Conservation (phyloP, 2,329 filamentous ascomycete species). For the Colletotrichum cereale region DNA sequence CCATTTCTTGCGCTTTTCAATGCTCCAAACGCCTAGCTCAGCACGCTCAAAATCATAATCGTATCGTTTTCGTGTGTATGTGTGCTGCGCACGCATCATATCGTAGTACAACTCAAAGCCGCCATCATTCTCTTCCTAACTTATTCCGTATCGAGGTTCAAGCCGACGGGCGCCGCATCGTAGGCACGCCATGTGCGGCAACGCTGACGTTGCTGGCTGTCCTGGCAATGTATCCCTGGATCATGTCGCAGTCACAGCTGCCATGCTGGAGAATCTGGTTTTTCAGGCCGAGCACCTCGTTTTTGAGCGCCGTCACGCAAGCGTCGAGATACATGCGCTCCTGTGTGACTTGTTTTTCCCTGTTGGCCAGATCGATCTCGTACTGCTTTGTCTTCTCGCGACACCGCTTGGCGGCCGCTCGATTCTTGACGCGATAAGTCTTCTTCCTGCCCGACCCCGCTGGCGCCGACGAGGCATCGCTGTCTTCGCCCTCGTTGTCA, state of each 20-base stretch:
- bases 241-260: slow-evolving; percentile 35
- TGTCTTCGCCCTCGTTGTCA: neutral
- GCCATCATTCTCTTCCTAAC: neutral
- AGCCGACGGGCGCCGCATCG: neutral
- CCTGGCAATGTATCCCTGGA: slow-evolving; percentile 33
- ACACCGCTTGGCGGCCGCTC: slow-evolving; percentile 38
- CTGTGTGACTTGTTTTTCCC: slow-evolving; percentile 20
- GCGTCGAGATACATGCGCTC: slow-evolving; percentile 34
- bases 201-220: slow-evolving; percentile 17
- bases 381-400: slow-evolving; percentile 39
- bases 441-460: slow-evolving; percentile 1
- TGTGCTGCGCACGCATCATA: neutral
- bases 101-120: neutral
- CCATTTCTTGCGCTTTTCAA: neutral
- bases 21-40: neutral
- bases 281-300: slow-evolving; percentile 32
- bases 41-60: neutral
- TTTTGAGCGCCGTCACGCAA: slow-evolving; percentile 24
- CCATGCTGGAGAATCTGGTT: slow-evolving; percentile 34
- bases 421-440: slow-evolving; percentile 36
- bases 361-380: slow-evolving; percentile 26
- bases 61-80: neutral
- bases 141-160: neutral
- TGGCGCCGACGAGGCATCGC: neutral
- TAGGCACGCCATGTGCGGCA: neutral